Percentiles rank a stretch among this genome's conserved stretches.
These are phyloP conservation scores for Glebionis coronaria DNA, from an alignment of 129 eudicot genomes.

Conservation along the genomic window DNA sequence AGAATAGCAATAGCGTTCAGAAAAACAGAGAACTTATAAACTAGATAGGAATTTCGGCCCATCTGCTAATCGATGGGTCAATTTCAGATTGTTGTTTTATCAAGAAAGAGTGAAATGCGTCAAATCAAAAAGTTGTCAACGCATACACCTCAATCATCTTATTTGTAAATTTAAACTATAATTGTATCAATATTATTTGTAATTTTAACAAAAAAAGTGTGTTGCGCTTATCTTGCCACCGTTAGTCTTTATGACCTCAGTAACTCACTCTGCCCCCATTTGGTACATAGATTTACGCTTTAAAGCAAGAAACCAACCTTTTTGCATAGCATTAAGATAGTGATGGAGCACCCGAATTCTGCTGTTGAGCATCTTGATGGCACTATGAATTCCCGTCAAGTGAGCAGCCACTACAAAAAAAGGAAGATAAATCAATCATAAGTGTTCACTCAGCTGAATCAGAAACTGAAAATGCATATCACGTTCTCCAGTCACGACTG, in stretches of 20 bases:
- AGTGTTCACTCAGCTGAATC: not conserved
- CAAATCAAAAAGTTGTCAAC: too few species aligned
- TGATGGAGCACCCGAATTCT: constrained; percentile 92
- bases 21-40: too few species aligned
- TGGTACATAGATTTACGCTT: not conserved
- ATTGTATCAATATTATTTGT: too few species aligned
- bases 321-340: constrained; percentile 84
- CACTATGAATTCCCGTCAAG: constrained; percentile 96
- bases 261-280: not conserved
- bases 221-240: too few species aligned
- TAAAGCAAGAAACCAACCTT: constrained; percentile 42
- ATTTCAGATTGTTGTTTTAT: too few species aligned
- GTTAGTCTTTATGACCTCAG: not conserved
- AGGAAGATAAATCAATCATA: constrained; percentile 2
- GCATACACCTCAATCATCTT: too few species aligned
- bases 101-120: too few species aligned
- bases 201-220: too few species aligned
- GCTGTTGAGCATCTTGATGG: constrained; percentile 96
- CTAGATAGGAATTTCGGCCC: too few species aligned
- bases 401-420: constrained; percentile 90
- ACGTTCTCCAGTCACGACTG: not conserved
- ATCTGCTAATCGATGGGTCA: too few species aligned
- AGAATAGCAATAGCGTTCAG: too few species aligned
- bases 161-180: too few species aligned
- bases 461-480: not conserved